Base-by-base conservation (phyloP, 179 eudicot species). In the Pouteria campechiana region DNA sequence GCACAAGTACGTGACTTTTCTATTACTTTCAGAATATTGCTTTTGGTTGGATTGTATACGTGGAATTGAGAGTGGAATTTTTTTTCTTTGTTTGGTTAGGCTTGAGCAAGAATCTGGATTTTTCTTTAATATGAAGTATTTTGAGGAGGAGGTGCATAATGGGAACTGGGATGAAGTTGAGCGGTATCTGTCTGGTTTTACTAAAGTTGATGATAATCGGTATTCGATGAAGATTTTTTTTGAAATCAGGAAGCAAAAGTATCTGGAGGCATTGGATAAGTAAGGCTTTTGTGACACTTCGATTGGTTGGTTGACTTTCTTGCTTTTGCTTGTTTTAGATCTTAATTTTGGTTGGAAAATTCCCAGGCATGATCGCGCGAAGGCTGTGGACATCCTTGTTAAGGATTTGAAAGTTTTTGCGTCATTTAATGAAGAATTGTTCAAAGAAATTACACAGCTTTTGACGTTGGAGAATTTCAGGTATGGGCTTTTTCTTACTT, bases 111-210 rank as follows among this genome's bases (percentile, higher is more conserved):
- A 89, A 78, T 85, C 97, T 27, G 95, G 97, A 17, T 89, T 89
- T 69, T 89, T 62, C 83, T 89, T 89, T 50, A 85, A 89, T 72
- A 84, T 89, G 95, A 89, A 72, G 67, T 74, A 89, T 55, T 89
- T 89, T 61, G 97, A 85, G 68, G 97, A 89, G 44, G 89, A 76
- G 59, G 95, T 89, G 44, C 80, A 76, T 39, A 74, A 63, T 74
- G 97, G 95, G 7, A 74, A 85, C 37, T 89, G 97, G 97, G 97
- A 89, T 41, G 97, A 89, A 54, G 97, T 89, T 34, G 97, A 85
- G 54, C 76, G 36, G 54, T 89, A 89, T 64, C 76, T 89, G 2
- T 85, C 95, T 27, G 97, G 97, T 32, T 89, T 89, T 63, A 89
- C 97, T 1, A 88, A 88, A 57, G 88, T 88, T 52, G 97, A 88